Evolutionary conservation across 306 rosid genomes (phyloP).

Genomic region (Lotus japonicus): DNA sequence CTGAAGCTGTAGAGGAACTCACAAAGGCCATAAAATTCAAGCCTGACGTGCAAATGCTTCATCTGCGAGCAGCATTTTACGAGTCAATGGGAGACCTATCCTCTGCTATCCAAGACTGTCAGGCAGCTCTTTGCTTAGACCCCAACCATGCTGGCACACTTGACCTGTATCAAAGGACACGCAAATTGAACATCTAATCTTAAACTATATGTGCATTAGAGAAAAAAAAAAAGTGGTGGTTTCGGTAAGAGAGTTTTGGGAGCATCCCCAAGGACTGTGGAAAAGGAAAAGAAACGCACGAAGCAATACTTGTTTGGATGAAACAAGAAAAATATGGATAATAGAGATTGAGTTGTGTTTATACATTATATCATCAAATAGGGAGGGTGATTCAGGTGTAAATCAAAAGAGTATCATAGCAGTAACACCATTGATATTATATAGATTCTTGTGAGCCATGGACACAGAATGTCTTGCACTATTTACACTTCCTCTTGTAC

Average conservation of each 20-base stretch:
- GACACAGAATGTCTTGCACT: slow-evolving; percentile 3
- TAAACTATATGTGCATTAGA: neutral
- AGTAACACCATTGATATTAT: slow-evolving; percentile 14
- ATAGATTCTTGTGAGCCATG: slow-evolving; percentile 16
- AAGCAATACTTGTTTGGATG: slow-evolving; percentile 14
- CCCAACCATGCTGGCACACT: slow-evolving; percentile 63
- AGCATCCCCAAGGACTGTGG: neutral
- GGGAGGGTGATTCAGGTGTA: slow-evolving; percentile 16
- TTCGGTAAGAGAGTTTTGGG: slow-evolving; percentile 3
- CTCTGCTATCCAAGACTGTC: slow-evolving; percentile 61
- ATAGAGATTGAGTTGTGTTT: neutral
- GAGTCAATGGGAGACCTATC: slow-evolving; percentile 57
- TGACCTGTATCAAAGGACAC: slow-evolving; percentile 49
- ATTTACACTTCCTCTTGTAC: slow-evolving; percentile 29
- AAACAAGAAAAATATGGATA: neutral
- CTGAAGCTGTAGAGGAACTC: slow-evolving; percentile 71
- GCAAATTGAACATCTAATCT: slow-evolving; percentile 27
- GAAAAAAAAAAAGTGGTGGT: neutral
- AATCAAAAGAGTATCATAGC: neutral
- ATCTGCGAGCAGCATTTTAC: slow-evolving; percentile 76
- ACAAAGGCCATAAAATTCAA: slow-evolving; percentile 69
- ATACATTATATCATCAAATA: neutral
- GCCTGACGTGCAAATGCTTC: slow-evolving; percentile 80
- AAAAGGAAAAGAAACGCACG: slow-evolving; percentile 14
- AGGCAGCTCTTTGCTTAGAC: slow-evolving; percentile 76